Base-by-base conservation (phyloP, 129 eudicot species). In the Flaveria bidentis region DNA sequence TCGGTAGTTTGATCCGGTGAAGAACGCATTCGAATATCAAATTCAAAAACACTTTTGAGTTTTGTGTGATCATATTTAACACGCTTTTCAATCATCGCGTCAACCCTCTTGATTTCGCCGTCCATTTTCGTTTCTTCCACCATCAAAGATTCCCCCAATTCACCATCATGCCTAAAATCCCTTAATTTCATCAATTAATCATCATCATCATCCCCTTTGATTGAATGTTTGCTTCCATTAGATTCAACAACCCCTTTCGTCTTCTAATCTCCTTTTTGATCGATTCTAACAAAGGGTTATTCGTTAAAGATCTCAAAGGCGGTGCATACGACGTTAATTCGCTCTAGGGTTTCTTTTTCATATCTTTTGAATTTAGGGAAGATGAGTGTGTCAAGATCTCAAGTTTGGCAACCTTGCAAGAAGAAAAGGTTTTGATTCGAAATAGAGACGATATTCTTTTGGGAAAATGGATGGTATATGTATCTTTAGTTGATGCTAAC, bases 351-450 rank as follows among this genome's bases (percentile, higher is more conserved):
- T 67, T 56, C 22, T 53, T 71, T 71, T 20, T n/a, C 5, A 0
- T 20, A 6, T 1, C 16, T 0, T 71, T 66, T 75, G 0, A 65
- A 75, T 20, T 55, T 39, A 62, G 80, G 77, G 71, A 86, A 85
- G 88, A 92, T 90, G 98, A 85, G 83, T 84, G 87, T 90, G 2
- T 78, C 83, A 26, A 92, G 87, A 88, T 88, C 95, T 76, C 98
- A 88, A 78, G 91, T 92, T 41, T 92, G 98, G 98, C 98, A 92
- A 68, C 98, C 98, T 66, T 92, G 98, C 69, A 92, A 92, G 64
- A 92, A 92, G 96, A 92, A 92, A 91, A 83, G 96, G 50, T 77
- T 25, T 64, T 87, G 77, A 72, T 84, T 42, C n/a, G 20, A 45
- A 46, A 65, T n/a, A 25, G 62, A 12, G 49, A 28, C 65, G 10